phyloP scores from a whole-genome alignment of 2,329 filamentous ascomycete genomes.

The Tolypocladium guangdongense region DNA sequence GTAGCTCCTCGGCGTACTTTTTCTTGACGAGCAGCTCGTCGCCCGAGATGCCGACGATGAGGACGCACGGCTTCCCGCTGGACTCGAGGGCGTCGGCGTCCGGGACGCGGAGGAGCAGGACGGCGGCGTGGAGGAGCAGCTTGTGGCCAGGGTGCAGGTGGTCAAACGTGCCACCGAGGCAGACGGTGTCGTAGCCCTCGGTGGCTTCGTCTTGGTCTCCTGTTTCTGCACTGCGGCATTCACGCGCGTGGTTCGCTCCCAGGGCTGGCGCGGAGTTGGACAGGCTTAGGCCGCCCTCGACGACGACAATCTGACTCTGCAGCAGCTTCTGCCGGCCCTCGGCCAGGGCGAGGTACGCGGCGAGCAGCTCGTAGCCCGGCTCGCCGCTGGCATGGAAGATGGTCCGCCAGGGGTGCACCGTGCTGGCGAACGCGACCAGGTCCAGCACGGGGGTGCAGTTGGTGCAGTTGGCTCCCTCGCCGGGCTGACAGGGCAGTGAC shows the following conservation, averaged over 20 bases:
- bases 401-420: conserved; percentile 48
- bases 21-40: conserved; percentile 82
- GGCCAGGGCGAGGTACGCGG: conserved; percentile 33
- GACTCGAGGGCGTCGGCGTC: conserved; percentile 15
- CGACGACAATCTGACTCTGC: conserved; percentile 37
- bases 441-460: conserved; percentile 32
- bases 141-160: conserved; percentile 94
- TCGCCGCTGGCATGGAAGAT: conserved; percentile 59
- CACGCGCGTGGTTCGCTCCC: neutral
- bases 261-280: conserved; percentile 3
- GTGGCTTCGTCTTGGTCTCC: conserved; percentile 1
- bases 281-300: conserved; percentile 42
- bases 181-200: conserved; percentile 36
- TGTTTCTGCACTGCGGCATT: neutral
- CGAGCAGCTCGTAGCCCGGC: conserved; percentile 47
- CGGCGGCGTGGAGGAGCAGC: conserved; percentile 81
- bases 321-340: conserved; percentile 35
- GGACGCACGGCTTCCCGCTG: conserved; percentile 32
- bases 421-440: conserved; percentile 39
- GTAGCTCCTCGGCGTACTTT: conserved; percentile 70
- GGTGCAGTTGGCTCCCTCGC: no score
- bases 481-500: no score
- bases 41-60: conserved; percentile 81
- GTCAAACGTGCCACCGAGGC: conserved; percentile 90
- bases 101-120: conserved; percentile 54